phyloP scores from a whole-genome alignment of 306 rosid species.

The Begonia peltatifolia region DNA sequence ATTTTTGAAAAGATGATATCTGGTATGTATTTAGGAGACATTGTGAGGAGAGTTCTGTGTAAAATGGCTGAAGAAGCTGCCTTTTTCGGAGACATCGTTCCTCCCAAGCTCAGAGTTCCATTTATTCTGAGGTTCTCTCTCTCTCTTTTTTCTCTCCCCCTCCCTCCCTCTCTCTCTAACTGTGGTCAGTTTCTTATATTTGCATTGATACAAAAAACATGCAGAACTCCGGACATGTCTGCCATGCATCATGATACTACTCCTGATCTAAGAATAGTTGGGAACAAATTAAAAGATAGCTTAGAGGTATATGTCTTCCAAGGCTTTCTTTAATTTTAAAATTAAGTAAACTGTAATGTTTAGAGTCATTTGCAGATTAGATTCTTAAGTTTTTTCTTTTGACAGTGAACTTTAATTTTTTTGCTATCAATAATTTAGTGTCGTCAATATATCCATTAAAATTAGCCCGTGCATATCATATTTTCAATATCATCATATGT shows the following conservation, averaged over 20 bases:
- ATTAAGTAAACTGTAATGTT: no score
- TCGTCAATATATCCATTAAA: no score
- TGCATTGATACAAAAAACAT: background rate
- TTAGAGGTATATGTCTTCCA: background rate
- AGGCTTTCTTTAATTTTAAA: background rate
- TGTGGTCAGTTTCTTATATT: no score
- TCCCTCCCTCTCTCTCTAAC: no score
- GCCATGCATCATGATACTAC: background rate
- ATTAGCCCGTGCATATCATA: no score
- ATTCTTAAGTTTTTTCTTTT: no score
- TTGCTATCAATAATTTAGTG: no score
- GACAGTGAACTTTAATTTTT: no score
- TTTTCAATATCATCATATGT: no score
- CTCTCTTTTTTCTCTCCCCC: no score
- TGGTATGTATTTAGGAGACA: background rate
- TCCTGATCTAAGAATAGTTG: background rate
- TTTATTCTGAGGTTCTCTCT: background rate
- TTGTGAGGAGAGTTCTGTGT: background rate
- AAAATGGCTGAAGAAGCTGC: background rate
- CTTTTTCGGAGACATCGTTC: background rate
- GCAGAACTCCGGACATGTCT: background rate
- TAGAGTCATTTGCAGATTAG: no score
- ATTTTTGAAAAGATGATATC: background rate
- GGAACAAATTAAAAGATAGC: background rate
- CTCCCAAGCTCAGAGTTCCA: background rate